Evolutionary conservation across 2,329 filamentous ascomycete genomes (phyloP).

Genomic region (Trichothecium roseum): DNA sequence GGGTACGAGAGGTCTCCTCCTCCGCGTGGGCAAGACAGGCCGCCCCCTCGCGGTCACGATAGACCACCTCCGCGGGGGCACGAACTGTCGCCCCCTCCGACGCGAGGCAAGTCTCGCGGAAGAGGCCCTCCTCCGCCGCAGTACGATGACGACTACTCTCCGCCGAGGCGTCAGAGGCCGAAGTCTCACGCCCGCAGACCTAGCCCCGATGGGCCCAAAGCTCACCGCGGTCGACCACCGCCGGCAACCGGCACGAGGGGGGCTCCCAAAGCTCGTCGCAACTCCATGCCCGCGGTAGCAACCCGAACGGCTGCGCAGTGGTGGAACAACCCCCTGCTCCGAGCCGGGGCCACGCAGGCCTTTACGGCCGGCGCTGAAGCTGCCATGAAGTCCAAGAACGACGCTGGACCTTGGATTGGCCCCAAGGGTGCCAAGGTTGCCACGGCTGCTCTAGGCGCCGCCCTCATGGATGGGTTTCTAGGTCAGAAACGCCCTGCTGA

Average conservation of each 20-base stretch:
- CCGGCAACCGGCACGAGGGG: slow-evolving; percentile 3
- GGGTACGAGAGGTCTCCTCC: too few species aligned
- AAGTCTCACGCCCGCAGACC: slow-evolving; percentile 13
- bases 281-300: slow-evolving; percentile 20
- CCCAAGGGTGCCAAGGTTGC: slow-evolving; percentile 38
- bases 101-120: too few species aligned
- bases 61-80: neutral
- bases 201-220: slow-evolving; percentile 8
- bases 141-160: slow-evolving; percentile 7
- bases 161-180: slow-evolving; percentile 1
- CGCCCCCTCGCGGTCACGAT: neutral
- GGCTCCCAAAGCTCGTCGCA: slow-evolving; percentile 13
- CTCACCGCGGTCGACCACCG: slow-evolving; percentile 3
- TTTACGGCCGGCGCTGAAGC: slow-evolving; percentile 37
- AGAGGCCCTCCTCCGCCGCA: slow-evolving; percentile 11
- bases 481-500: slow-evolving; percentile 19
- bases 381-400: slow-evolving; percentile 33
- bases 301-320: slow-evolving; percentile 12
- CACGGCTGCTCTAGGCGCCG: slow-evolving; percentile 37
- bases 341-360: slow-evolving; percentile 34
- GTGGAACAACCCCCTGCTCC: slow-evolving; percentile 26
- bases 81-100: neutral
- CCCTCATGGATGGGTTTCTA: slow-evolving; percentile 35
- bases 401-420: slow-evolving; percentile 35
- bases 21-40: neutral